These are phyloP conservation scores for Blastobotrys aristatus DNA, from an alignment of 1,139 yeast genomes.

Conservation along the genomic window DNA sequence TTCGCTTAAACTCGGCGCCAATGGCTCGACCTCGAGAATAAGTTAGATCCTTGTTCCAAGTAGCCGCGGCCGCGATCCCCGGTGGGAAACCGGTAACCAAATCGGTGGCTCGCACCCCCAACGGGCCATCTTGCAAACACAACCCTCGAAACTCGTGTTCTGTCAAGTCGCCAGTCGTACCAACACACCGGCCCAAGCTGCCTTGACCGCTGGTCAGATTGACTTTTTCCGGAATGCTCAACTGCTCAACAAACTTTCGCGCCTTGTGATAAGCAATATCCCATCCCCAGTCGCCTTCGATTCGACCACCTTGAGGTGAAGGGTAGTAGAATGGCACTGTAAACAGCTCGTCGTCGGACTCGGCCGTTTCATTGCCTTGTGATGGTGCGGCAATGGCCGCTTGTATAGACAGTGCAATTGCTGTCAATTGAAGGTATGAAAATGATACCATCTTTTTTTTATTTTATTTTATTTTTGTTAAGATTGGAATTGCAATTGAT, in stretches of 20 bases:
- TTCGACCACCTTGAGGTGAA: conserved; percentile 7
- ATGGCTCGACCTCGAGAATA: conserved; percentile 52
- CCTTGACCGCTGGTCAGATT: conserved; percentile 62
- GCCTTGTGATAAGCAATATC: conserved; percentile 35
- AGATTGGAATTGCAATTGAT: not conserved
- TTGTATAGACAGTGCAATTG: not conserved
- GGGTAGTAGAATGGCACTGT: conserved; percentile 7
- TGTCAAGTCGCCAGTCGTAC: conserved; percentile 57
- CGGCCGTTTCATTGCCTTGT: not conserved
- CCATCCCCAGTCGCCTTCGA: conserved; percentile 2
- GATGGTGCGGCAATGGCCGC: not conserved
- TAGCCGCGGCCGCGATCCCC: conserved; percentile 54
- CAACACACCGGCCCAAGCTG: conserved; percentile 64
- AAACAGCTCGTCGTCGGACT: conserved; percentile 24
- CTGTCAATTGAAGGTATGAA: not conserved
- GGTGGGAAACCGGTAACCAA: conserved; percentile 55
- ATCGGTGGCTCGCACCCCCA: conserved; percentile 57
- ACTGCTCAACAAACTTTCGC: conserved; percentile 46
- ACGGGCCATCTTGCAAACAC: conserved; percentile 62
- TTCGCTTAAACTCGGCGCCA: conserved; percentile 50
- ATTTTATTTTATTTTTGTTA: not conserved
- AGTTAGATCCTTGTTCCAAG: conserved; percentile 52
- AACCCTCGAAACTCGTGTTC: conserved; percentile 51
- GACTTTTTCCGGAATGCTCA: conserved; percentile 56
- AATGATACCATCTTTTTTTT: not conserved